phyloP scores from a whole-genome alignment of 2,329 filamentous ascomycete genomes.

The Cadophora sp. region DNA sequence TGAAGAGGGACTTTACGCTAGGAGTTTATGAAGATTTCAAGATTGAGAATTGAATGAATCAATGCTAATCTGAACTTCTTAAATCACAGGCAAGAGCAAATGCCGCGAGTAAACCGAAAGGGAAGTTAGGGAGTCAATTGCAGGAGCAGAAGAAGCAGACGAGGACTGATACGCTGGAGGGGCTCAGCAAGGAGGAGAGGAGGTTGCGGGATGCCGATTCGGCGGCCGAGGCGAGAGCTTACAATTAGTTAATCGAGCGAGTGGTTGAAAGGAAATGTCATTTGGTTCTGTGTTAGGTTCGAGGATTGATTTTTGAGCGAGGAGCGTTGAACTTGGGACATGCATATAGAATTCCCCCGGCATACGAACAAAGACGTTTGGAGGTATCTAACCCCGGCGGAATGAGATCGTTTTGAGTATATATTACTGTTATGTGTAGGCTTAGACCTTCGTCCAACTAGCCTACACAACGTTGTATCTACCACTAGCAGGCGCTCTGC shows the following conservation, averaged over 20 bases:
- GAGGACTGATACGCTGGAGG: conserved; percentile 69
- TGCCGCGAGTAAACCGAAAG: conserved; percentile 58
- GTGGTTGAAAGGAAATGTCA: background rate
- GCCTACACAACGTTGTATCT: conserved; percentile 83
- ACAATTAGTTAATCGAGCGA: conserved; percentile 53
- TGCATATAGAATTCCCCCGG: background rate
- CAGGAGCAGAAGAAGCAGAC: conserved; percentile 80
- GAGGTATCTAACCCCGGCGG: background rate
- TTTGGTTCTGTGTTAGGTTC: background rate
- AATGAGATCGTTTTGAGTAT: background rate
- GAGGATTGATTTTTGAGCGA: background rate
- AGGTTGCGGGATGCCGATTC: conserved; percentile 68
- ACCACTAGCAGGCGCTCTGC: conserved; percentile 77
- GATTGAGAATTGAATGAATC: background rate
- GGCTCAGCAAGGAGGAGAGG: conserved; percentile 71
- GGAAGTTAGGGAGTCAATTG: conserved; percentile 73
- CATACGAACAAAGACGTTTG: background rate
- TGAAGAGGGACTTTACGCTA: no score
- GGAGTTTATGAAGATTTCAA: background rate
- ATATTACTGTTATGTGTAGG: conserved; percentile 14
- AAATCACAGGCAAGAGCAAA: conserved; percentile 28
- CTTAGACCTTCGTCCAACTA: conserved; percentile 5
- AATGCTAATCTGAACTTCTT: background rate
- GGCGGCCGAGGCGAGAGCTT: conserved; percentile 61
- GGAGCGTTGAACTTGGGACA: background rate